Base-by-base conservation (phyloP, 495 filamentous ascomycete species). In the Hyaloscypha hepaticicola region DNA sequence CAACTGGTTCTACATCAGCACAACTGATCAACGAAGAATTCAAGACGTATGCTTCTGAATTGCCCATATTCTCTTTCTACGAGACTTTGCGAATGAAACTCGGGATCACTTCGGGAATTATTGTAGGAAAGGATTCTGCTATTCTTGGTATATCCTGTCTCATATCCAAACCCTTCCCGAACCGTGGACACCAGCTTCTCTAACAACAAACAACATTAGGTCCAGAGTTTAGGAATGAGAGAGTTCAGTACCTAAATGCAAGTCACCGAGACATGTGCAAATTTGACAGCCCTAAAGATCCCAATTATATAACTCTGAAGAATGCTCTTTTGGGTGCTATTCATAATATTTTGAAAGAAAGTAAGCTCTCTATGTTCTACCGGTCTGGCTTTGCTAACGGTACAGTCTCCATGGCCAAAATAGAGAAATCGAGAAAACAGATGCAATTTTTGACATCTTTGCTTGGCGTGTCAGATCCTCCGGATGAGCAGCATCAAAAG, bases 221-320 rank as follows among this genome's bases (percentile, higher is more conserved):
- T 16, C 5, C 19, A 51, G 22, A 19, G 3, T 82, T 80, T 63
- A 70, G 71, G 5, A 73, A 72, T 3, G 81, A 83, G 66, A 70
- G 72, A 2, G 73, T 73, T 0, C 70, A 66, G n/a, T 63, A 75
- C 1, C 58, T 85, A 1, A 65, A 81, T 62, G 81, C 81, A 0
- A 75, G 83, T 60, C 82, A 85, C 60, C 77, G 79, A 38, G 71
- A 70, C 2, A 73, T 84, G 33, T 82, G 79, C 72, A 83, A 84
- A 63, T 83, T 74, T 55, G 49, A 63, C 5, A 72, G 69, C 48
- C 75, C 64, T 5, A 38, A 55, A 0, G 81, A 85, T 61, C 67
- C 78, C 0, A 76, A 77, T 59, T 83, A 83, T 65, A 59, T 72
- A 3, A 68, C 59, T 1, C 62, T 83, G 1, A 66, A 73, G 29